Base-by-base conservation (phyloP, 179 eudicot species). In the Drosera spatulata region DNA sequence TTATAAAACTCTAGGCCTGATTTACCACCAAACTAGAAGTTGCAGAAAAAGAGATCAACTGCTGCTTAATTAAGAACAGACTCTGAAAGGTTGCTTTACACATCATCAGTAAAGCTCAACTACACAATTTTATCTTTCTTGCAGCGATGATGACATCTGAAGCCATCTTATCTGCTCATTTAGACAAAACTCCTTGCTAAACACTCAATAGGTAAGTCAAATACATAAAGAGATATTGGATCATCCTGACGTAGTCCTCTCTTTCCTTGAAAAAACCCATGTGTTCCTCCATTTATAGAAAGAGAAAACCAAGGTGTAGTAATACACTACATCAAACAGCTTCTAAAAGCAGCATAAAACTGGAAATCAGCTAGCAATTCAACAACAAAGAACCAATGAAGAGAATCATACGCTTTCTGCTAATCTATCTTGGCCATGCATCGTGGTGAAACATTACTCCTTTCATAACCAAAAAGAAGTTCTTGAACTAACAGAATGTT, bases 351-450 rank as follows among this genome's bases (percentile, higher is more conserved):
- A 3, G 9, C 12, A 3, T 5, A 12, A 48, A 48, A 48, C 3
- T 12, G 9, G 3, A 48, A 7, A 7, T 5, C 51, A 3, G 2
- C 3, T 7, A 46, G 10, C 4, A 59, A 4, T 3, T 45, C 1
- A 4, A 44, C 9, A 2, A 59, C 1, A 7, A 61, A 49, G 5
- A 3, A 6, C 64, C 64, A 61, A 2, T 38, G 3, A 2, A 61
- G 13, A 1, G 43, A 5, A 13, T 61, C 64, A 50, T 49, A 61
- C 7, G 64, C 55, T 50, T 61, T 61, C 14, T 3, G 38, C 15
- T 33, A 37, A 39, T 61, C 64, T 2, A 49, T 1, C 37, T 61
- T 61, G 2, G 46, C 4, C 10, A 38, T 38, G 38, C 47, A 8
- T 7, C 8, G 3, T 3, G 52, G 38, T 5, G 55, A 40, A 3